Evolutionary conservation across 306 rosid genomes (phyloP).

Genomic region (Inga laurina): DNA sequence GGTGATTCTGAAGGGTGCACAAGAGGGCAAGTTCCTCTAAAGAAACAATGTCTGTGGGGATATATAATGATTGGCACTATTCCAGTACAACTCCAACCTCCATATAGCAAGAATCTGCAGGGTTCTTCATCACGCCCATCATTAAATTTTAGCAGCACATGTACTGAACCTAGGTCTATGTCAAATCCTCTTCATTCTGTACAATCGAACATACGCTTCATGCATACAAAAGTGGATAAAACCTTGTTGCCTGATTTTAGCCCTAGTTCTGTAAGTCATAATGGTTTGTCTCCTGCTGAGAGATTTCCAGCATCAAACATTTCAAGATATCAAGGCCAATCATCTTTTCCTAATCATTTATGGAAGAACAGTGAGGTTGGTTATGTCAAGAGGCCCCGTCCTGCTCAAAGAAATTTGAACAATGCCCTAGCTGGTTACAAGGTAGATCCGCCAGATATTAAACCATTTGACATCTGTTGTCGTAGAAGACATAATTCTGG

Average conservation of each 20-base stretch:
- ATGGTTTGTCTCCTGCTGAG: not conserved
- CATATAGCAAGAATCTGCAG: too few species aligned
- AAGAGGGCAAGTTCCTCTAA: not conserved
- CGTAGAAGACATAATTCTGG: not conserved
- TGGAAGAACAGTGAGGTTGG: slow-evolving; percentile 30
- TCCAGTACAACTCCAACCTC: not conserved
- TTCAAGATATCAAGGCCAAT: not conserved
- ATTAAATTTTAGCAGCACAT: not conserved
- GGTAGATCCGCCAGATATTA: not conserved
- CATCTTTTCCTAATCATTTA: slow-evolving; percentile 20
- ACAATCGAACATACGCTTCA: not conserved
- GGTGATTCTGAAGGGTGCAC: not conserved
- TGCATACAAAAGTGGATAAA: not conserved
- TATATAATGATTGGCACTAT: not conserved
- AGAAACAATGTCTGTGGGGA: not conserved
- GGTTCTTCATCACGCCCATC: not conserved
- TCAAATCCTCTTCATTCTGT: not conserved
- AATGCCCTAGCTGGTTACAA: not conserved
- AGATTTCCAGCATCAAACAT: not conserved
- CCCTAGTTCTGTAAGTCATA: slow-evolving; percentile 9
- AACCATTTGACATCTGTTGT: slow-evolving; percentile 55
- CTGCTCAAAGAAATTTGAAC: not conserved
- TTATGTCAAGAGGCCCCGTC: not conserved
- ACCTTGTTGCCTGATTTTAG: not conserved
- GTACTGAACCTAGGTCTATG: not conserved